phyloP scores from a whole-genome alignment of 768 basidiomycete species.

The Gymnopilus dilepis region DNA sequence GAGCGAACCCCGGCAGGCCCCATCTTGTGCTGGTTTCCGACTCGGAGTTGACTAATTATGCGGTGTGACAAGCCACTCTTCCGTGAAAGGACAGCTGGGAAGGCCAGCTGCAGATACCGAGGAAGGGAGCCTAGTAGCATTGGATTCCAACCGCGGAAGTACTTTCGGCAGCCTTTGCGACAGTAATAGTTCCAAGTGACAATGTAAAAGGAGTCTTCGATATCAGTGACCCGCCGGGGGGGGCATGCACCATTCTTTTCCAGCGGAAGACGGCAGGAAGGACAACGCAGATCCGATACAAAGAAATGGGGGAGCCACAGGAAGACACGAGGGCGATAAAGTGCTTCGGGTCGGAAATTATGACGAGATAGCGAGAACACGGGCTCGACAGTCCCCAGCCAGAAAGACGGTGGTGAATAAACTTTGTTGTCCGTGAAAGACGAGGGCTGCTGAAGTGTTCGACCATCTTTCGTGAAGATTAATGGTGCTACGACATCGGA shows the following conservation, averaged over 20 bases:
- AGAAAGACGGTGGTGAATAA: neutral
- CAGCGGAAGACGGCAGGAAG: neutral
- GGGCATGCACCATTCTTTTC: neutral
- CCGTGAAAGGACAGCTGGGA: too few relatives aligned
- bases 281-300: neutral
- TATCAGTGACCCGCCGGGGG: constrained; percentile 10
- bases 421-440: neutral
- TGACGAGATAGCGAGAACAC: neutral
- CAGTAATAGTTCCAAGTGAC: constrained; percentile 32
- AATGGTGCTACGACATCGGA: neutral
- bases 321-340: neutral
- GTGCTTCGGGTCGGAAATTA: neutral
- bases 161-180: constrained; percentile 25
- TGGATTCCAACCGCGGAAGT: too few relatives aligned
- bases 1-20: too few relatives aligned
- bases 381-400: neutral
- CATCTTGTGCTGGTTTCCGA: too few relatives aligned
- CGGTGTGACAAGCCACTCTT: too few relatives aligned
- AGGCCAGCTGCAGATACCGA: too few relatives aligned
- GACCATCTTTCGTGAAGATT: neutral
- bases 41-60: too few relatives aligned
- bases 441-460: neutral
- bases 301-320: neutral
- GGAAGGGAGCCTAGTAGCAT: too few relatives aligned
- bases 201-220: constrained; percentile 27